These are phyloP conservation scores for Emergomyces africanus DNA, from an alignment of 2,329 filamentous ascomycete genomes.

Conservation along the genomic window DNA sequence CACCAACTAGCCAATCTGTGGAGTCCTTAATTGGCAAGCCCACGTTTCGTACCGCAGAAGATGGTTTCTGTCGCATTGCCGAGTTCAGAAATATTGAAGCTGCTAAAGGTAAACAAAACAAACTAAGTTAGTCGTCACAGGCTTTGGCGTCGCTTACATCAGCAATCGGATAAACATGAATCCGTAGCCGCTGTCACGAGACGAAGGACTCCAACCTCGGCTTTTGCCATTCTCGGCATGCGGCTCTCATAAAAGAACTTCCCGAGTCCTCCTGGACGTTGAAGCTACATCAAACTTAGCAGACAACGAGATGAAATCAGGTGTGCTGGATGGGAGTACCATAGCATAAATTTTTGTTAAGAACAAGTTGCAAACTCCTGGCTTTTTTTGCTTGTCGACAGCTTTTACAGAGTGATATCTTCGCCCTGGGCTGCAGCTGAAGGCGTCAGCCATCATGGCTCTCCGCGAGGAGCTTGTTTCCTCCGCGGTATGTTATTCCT, in stretches of 20 bases:
- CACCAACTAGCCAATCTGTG: background rate
- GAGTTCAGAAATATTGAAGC: background rate
- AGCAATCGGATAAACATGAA: conserved; percentile 11
- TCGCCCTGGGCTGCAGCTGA: background rate
- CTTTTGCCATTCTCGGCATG: conserved; percentile 4
- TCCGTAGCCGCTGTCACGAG: conserved; percentile 16
- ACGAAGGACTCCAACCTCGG: conserved; percentile 16
- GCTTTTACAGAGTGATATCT: background rate
- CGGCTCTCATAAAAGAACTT: background rate
- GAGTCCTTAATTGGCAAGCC: background rate
- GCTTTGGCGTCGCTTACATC: background rate
- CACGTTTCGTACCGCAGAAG: background rate
- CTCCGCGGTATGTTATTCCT: conserved; percentile 52
- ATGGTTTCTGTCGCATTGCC: background rate
- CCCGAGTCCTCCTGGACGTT: background rate
- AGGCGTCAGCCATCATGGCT: conserved; percentile 53
- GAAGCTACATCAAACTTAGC: background rate
- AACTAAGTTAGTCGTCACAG: too few relatives aligned
- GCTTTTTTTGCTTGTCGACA: background rate
- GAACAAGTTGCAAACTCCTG: background rate
- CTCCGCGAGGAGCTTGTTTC: conserved; percentile 75
- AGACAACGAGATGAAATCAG: background rate
- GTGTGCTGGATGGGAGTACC: too few relatives aligned
- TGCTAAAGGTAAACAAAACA: background rate
- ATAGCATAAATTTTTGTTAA: background rate